Evolutionary conservation across 2,329 filamentous ascomycete genomes (phyloP).

Genomic region (Passalora sequoiae): DNA sequence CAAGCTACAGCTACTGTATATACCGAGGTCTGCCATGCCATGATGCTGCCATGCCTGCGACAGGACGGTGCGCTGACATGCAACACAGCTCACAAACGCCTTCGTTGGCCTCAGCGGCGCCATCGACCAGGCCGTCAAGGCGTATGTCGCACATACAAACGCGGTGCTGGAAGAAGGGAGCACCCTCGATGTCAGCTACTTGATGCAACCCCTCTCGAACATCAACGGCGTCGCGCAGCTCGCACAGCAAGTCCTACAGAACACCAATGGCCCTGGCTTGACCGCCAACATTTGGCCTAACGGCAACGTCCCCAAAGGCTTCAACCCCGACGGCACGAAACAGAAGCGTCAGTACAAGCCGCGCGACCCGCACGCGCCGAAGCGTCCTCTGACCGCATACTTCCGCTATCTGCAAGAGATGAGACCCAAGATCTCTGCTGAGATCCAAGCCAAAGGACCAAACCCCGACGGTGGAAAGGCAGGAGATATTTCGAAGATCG

Average conservation of each 20-base stretch:
- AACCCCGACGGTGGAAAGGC: conserved; percentile 65
- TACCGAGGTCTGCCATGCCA: not conserved
- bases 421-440: conserved; percentile 67
- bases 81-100: conserved; percentile 63
- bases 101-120: conserved; percentile 74
- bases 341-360: conserved; percentile 44
- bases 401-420: conserved; percentile 92
- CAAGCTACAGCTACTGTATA: too few species aligned
- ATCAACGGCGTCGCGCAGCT: conserved; percentile 23
- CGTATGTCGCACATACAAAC: conserved; percentile 85
- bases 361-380: conserved; percentile 83
- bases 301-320: conserved; percentile 1
- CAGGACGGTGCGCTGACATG: not conserved
- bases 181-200: conserved; percentile 30
- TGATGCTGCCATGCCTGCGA: not conserved
- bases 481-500: conserved; percentile 81
- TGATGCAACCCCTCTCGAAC: conserved; percentile 28
- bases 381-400: conserved; percentile 88
- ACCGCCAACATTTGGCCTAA: conserved; percentile 3
- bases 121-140: conserved; percentile 71
- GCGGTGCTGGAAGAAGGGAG: conserved; percentile 60
- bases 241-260: conserved; percentile 20
- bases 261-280: conserved; percentile 9
- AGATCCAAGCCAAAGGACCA: conserved; percentile 49
- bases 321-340: conserved; percentile 23